Percentiles rank a stretch among this genome's conserved stretches.
phyloP scores from a whole-genome alignment of 2,329 filamentous ascomycete species.

The Atkinsonella hypoxylon region DNA sequence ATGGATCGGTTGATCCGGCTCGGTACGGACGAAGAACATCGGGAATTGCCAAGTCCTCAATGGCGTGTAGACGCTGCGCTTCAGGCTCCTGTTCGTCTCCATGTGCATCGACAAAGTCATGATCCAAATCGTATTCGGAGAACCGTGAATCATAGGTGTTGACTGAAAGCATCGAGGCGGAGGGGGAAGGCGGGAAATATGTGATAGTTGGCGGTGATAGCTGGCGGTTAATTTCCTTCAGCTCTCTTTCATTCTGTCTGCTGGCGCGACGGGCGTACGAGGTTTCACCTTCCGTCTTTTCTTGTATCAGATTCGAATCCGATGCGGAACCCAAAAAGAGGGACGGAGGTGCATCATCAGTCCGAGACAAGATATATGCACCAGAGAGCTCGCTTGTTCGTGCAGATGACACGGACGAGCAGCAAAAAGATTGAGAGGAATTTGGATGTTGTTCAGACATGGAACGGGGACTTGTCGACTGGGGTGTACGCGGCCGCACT shows the following conservation, averaged over 20 bases:
- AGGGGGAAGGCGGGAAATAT: constrained; percentile 8
- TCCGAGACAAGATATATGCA: constrained; percentile 1
- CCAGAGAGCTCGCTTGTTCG: constrained; percentile 3
- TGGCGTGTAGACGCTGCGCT: neutral
- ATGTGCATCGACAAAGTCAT: constrained; percentile 17
- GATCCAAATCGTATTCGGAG: constrained; percentile 18
- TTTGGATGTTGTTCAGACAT: neutral
- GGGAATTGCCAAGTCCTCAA: constrained; percentile 3
- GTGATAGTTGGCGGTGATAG: constrained; percentile 3
- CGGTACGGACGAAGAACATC: constrained; percentile 1
- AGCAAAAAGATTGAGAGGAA: neutral
- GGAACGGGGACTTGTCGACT: neutral
- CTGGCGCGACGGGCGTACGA: too few species aligned
- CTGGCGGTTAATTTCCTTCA: neutral
- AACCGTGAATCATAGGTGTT: constrained; percentile 72
- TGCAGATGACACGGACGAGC: constrained; percentile 1
- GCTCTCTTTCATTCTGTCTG: neutral
- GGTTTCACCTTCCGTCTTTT: neutral
- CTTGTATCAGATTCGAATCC: neutral
- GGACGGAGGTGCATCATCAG: neutral
- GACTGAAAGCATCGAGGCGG: constrained; percentile 39
- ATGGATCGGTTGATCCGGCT: neutral
- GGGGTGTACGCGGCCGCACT: neutral
- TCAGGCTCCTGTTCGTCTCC: constrained; percentile 2
- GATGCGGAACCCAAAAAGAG: neutral